Evolutionary conservation across 2,329 filamentous ascomycete genomes (phyloP), one percentile per base, ranked within the genome.

Genomic region (Aplosporella prunicola): DNA sequence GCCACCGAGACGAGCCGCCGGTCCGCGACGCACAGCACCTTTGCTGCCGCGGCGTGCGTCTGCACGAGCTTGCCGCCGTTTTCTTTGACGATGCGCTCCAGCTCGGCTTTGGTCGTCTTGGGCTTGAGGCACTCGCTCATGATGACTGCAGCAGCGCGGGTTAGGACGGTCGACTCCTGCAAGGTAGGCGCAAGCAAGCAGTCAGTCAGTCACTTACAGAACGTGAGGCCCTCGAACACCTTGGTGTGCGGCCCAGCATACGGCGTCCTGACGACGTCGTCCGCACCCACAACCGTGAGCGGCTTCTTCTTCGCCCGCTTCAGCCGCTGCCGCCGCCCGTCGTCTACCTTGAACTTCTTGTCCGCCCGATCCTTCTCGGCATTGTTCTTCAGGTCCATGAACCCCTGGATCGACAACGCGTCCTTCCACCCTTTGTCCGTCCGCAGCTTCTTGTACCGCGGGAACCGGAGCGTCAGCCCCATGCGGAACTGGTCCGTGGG

Each of bases 351-450:
- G 66, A 95, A 76, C 32, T 87, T 52, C 48, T 86, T 86, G 28
- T 84, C 76, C 31, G 79, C 72, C 5, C 74, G 69, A 45, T 84
- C 79, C n/a, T 77, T 69, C 42, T 91, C 80, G 1, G 77, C 78
- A 14, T 73, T 72, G 5, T 66, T 66, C 45, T 82, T 81, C 11
- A 95, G 62, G 6, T 80, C 72, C 13, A 79, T 61, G 49, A 95
- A 94, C 30, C 87, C 83, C 30, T 84, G 74, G 1, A 85, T 65
- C 1, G 83, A 83, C 2, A 96, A 67, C 0, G 85, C 84, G 22
- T 76, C 76, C 32, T 82, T 71, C 89, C 91, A 98, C 39, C 72
- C 68, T 47, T 88, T 86, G 58, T 96, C 91, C n/a, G 74, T 69
- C 4, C 87, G 76, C 5, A 96, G 62, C 23, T 71, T 73, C 45